Base-by-base conservation (phyloP, 345 rosid species). In the Clausena lansium region DNA sequence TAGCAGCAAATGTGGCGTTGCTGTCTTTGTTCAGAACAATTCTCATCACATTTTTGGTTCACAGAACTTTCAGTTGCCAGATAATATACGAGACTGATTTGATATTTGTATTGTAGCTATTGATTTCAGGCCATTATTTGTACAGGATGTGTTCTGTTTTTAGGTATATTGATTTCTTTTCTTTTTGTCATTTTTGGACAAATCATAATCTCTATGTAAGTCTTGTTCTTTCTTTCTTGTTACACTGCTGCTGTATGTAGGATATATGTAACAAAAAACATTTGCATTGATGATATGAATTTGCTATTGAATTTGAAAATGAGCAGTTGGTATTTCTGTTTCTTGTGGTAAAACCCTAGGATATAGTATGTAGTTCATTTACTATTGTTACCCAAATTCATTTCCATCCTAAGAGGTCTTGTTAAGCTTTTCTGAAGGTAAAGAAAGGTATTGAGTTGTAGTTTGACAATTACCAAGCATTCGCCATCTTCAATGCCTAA, bases 21-120 rank as follows among this genome's bases (percentile, higher is more conserved):
- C 78, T 25, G 85, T 95, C 78, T 93, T 95, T 78, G 84, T 90
- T 75, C 90, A 92, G 75, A 89, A 85, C 91, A 84, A 38, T 28
- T 83, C 91, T 24, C 86, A 90, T 76, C 91, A 89, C 47, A 90
- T 95, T 77, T 87, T 91, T 80, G 92, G 98, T 70, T 85, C 95
- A 0, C 97, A 91, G 85, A 87, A 73, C 79, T 81, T 92, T 80
- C 84, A 84, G 70, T 75, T 95, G 74, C 94, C 95, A 17, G 85
- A 88, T 66, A 78, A 80, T 55, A 67, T 93, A 65, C 91, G 87
- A 91, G 76, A 38, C 70, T 63, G 77, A 33, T 33, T 50, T 76
- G 22, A 52, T 9, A 57, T 35, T 11, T 62, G 7, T 45, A 30
- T 71, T 41, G 39, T 76, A 67, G 70, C 32, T 38, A 20, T 60